Percentiles rank a stretch among this genome's conserved stretches.
Conservation (phyloP, 2,329 filamentous ascomycete species). For the Fusarium fujikuroi region DNA sequence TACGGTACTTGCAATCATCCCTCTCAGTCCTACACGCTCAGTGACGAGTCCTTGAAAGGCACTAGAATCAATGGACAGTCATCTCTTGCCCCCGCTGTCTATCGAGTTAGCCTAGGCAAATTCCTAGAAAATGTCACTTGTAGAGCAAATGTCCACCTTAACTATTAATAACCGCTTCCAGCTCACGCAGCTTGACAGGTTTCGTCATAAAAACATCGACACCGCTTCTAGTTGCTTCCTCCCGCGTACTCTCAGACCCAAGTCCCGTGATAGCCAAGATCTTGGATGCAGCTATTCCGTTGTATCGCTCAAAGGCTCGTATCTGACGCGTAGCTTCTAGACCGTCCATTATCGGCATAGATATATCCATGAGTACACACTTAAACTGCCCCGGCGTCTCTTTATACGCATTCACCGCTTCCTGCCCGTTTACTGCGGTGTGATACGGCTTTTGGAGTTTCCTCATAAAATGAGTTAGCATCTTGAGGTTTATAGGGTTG, state of each 20-base stretch:
- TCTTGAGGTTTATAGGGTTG: slow-evolving; percentile 52
- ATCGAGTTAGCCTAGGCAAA: not conserved
- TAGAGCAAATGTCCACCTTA: not conserved
- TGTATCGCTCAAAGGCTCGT: slow-evolving; percentile 1
- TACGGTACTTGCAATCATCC: not conserved
- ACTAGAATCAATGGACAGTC: fast-evolving
- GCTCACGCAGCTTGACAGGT: not conserved
- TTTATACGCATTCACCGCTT: slow-evolving; percentile 46
- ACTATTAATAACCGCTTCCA: not conserved
- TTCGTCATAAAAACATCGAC: slow-evolving; percentile 7
- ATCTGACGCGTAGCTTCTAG: slow-evolving; percentile 9
- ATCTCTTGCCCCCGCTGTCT: fast-evolving
- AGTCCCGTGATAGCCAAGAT: slow-evolving; percentile 1
- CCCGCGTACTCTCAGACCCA: not conserved
- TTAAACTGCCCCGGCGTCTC: not conserved
- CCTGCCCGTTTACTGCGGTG: slow-evolving; percentile 47
- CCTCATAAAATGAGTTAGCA: slow-evolving; percentile 47
- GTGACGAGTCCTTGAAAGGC: not conserved
- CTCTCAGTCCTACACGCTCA: not conserved
- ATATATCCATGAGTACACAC: slow-evolving; percentile 13
- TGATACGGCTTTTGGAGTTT: slow-evolving; percentile 44
- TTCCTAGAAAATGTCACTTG: not conserved
- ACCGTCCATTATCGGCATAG: slow-evolving; percentile 2
- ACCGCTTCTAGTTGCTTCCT: slow-evolving; percentile 3
- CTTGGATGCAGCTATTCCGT: not conserved